Base-by-base conservation (phyloP, 1,139 yeast genomes). In the Suhomyces chickasaworum region DNA sequence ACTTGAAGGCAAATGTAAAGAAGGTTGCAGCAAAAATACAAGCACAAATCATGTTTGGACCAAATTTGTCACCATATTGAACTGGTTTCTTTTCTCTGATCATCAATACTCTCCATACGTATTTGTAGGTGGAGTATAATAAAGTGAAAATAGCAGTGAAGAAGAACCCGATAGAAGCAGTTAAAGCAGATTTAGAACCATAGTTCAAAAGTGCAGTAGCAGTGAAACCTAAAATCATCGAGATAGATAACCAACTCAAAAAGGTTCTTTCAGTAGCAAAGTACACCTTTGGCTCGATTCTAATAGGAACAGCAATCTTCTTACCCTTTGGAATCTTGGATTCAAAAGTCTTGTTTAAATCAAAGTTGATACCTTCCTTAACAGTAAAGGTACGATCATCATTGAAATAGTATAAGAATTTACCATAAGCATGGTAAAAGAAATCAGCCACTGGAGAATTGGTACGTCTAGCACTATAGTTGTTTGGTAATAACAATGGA, bases 131-230 rank as follows among this genome's bases (percentile, higher is more conserved):
- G n/a, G 97, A 80, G 65, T 91, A 91, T 16, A 74, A 46, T 48
- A 91, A 79, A 10, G 95, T 85, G 50, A 81, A 70, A 33, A 89
- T 73, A 0, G 98, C 89, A 21, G 95, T 83, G 17, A 88, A 49
- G 68, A 88, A 90, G 68, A 93, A 93, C n/a, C 96, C 95, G 47
- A 89, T 77, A 1, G 97, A 85, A 0, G 97, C 96, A 38, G 89
- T 77, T 57, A 89, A 75, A 0, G 97, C 84, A 36, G 83, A 70
- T 42, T 71, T 69, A 48, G 82, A 79, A 57, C 95, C 93, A 63
- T 83, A 86, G 50, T 84, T 83, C 57, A 86, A 69, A 53, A 86
- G 72, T 1, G 90, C 72, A 15, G 85, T 83, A 1, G 90, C 88
- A 8, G 90, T 84, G 45, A 86, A 88, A 38, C 88, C 86, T 50